Conservation (phyloP, 1,139 yeast species). For the Candida neerlandica region DNA sequence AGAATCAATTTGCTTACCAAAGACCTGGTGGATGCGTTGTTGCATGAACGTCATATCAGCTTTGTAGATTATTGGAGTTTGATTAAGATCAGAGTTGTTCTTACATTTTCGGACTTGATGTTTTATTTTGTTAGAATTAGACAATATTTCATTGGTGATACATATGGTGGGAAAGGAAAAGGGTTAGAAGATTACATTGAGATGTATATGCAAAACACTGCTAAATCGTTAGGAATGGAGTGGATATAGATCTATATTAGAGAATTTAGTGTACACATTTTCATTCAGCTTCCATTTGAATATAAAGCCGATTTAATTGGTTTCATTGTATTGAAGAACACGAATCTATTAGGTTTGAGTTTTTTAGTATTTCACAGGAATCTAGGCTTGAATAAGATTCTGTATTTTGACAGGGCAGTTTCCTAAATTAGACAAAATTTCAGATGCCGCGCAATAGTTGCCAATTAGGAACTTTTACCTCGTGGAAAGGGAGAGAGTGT, state of each 20-base stretch:
- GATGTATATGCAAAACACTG: slow-evolving; percentile 42
- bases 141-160: slow-evolving; percentile 38
- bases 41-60: slow-evolving; percentile 19
- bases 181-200: slow-evolving; percentile 55
- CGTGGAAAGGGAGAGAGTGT: too few species aligned
- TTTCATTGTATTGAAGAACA: background rate
- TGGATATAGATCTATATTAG: slow-evolving; percentile 17
- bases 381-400: too few species aligned
- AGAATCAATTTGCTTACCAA: slow-evolving; percentile 63
- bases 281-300: background rate
- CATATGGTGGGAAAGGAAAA: slow-evolving; percentile 33
- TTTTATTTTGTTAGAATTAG: slow-evolving; percentile 44
- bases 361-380: too few species aligned
- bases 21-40: slow-evolving; percentile 46
- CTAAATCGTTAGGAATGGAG: slow-evolving; percentile 46
- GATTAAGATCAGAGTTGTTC: slow-evolving; percentile 35
- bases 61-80: slow-evolving; percentile 26
- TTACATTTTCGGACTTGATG: slow-evolving; percentile 46
- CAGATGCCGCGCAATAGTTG: too few species aligned
- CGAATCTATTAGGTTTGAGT: too few species aligned
- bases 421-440: too few species aligned
- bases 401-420: too few species aligned
- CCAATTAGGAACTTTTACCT: too few species aligned
- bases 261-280: background rate
- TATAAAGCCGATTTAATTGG: background rate